Conservation (phyloP, 768 basidiomycete genomes). For the Tricholoma terreum region DNA sequence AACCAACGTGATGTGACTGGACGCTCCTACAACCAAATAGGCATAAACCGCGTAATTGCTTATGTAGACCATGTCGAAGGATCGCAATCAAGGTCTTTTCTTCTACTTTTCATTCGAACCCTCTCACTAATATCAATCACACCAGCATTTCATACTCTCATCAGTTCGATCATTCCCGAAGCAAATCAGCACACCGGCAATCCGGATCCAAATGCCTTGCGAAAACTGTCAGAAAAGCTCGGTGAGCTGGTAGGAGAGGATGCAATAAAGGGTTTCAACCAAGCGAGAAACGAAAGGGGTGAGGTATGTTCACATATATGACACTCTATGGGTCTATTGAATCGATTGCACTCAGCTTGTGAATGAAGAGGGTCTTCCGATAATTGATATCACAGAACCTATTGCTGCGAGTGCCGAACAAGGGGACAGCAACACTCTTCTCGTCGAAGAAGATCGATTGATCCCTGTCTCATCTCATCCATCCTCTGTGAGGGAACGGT, state of each 20-base stretch:
- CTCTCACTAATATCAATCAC: background rate
- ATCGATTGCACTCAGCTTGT: constrained; percentile 45
- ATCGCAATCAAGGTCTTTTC: background rate
- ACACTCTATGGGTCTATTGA: constrained; percentile 16
- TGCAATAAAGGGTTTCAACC: constrained; percentile 27
- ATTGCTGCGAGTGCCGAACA: constrained; percentile 22
- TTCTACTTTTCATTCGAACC: background rate
- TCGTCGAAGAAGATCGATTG: constrained; percentile 42
- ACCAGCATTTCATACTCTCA: constrained; percentile 22
- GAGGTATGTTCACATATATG: constrained; percentile 49
- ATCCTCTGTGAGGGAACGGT: constrained; percentile 43
- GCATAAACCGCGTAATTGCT: background rate
- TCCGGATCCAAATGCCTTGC: constrained; percentile 46
- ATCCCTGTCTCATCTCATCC: constrained; percentile 47
- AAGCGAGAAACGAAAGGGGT: constrained; percentile 50
- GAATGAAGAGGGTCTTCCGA: constrained; percentile 77
- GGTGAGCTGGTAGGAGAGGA: constrained; percentile 53
- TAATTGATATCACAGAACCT: constrained; percentile 74
- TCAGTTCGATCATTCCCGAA: constrained; percentile 38
- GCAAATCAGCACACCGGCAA: constrained; percentile 24
- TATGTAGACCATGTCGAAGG: background rate
- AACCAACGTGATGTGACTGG: background rate
- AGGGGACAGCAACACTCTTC: constrained; percentile 12
- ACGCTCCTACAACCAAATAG: too few species aligned
- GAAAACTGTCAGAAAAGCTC: constrained; percentile 57